phyloP scores from a whole-genome alignment of 345 rosid species.

The Erysimum cheiranthoides region DNA sequence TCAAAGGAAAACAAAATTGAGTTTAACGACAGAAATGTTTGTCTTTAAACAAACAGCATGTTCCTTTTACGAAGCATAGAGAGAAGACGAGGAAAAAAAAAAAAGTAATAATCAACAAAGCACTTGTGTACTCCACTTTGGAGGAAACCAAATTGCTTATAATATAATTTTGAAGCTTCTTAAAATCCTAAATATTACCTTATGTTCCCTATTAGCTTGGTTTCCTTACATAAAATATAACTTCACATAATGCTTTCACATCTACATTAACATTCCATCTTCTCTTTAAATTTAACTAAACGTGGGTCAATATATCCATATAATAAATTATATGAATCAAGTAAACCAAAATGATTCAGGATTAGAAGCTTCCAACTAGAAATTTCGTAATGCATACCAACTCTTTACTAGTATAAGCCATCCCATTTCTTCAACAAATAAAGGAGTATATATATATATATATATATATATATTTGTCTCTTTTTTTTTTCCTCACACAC shows the following conservation, averaged over 20 bases:
- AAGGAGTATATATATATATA: not conserved
- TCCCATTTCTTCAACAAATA: not conserved
- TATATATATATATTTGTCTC: too few species aligned
- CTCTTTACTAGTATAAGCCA: not conserved
- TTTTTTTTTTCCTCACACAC: too few species aligned
- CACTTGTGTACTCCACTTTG: conserved; percentile 47
- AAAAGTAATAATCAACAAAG: conserved; percentile 32
- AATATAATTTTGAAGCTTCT: conserved; percentile 26
- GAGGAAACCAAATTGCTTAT: conserved; percentile 42
- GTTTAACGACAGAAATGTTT: conserved; percentile 41
- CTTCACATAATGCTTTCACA: conserved; percentile 41
- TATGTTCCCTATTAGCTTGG: conserved; percentile 38
- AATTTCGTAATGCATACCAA: not conserved
- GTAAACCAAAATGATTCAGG: not conserved
- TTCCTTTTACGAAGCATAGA: conserved; percentile 32
- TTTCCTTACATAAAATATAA: conserved; percentile 16
- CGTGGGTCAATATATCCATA: conserved; percentile 16
- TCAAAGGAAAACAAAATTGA: conserved; percentile 15
- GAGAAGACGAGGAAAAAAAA: conserved; percentile 22
- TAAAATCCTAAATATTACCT: conserved; percentile 34
- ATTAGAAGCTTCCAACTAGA: conserved; percentile 35
- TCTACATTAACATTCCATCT: conserved; percentile 20
- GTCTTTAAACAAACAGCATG: conserved; percentile 44
- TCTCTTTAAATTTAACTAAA: conserved; percentile 24
- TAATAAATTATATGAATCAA: not conserved